Percentiles rank a stretch among this genome's conserved stretches.
phyloP scores from a whole-genome alignment of 176 grass and related monocot species.

The Cymbopogon citratus region DNA sequence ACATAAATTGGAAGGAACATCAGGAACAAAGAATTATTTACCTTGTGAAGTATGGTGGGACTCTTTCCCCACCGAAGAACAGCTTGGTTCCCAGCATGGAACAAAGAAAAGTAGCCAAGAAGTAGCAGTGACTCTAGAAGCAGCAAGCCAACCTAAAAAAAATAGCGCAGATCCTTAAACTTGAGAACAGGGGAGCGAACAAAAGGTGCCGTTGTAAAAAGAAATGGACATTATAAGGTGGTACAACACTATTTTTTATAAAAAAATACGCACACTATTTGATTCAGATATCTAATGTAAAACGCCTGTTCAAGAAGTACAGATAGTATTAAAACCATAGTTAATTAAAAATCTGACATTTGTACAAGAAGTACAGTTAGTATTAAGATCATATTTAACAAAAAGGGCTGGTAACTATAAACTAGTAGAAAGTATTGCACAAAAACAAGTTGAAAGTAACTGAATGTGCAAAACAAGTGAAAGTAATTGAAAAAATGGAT shows the following conservation, averaged over 20 bases:
- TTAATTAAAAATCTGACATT: neutral
- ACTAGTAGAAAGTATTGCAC: neutral
- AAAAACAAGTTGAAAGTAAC: neutral
- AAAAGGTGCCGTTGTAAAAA: neutral
- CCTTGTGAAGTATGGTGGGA: constrained; percentile 99
- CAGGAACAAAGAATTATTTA: constrained; percentile 30
- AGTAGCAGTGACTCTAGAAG: constrained; percentile 90
- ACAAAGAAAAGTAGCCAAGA: constrained; percentile 95
- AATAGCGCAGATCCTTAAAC: neutral
- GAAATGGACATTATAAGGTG: neutral
- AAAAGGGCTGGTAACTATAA: neutral
- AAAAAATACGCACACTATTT: neutral
- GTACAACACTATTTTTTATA: neutral
- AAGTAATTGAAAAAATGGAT: neutral
- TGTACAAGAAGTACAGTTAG: neutral
- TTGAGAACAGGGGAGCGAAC: neutral
- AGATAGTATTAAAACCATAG: neutral
- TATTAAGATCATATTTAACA: neutral
- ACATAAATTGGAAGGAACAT: neutral
- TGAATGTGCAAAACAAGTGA: neutral
- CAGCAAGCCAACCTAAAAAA: constrained; percentile 71
- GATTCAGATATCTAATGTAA: neutral
- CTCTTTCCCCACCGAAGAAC: constrained; percentile 99
- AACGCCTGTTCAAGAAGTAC: neutral
- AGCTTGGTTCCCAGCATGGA: constrained; percentile 95